Percentiles rank a stretch among this genome's conserved stretches.
phyloP scores from a whole-genome alignment of 78 protist genomes.

The Guillardia theta region DNA sequence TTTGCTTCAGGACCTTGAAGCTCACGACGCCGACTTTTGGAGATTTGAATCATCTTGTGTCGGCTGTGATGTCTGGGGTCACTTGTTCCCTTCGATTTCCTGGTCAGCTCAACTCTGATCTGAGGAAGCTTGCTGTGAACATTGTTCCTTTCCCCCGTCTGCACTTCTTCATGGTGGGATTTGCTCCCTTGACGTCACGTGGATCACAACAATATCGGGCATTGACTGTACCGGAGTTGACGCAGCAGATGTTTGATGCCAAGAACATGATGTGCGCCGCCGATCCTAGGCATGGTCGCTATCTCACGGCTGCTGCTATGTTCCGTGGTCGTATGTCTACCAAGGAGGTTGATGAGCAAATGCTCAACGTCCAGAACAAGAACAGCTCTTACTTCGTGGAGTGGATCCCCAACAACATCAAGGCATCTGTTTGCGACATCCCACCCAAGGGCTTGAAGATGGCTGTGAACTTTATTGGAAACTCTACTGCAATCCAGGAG shows the following conservation, averaged over 20 bases:
- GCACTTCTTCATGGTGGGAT: constrained; percentile 98
- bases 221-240: constrained; percentile 95
- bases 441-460: constrained; percentile 96
- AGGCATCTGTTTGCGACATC: constrained; percentile 94
- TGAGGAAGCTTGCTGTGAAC: constrained; percentile 97
- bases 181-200: constrained; percentile 92
- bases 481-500: constrained; percentile 97
- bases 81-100: constrained; percentile 98
- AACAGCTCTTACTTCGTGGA: constrained; percentile 94
- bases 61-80: constrained; percentile 92
- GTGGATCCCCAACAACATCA: constrained; percentile 99
- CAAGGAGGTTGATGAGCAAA: constrained; percentile 98
- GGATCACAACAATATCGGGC: constrained; percentile 82
- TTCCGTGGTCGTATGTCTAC: constrained; percentile 96
- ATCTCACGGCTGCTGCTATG: constrained; percentile 94
- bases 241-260: constrained; percentile 98
- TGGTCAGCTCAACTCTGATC: constrained; percentile 97
- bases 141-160: constrained; percentile 99
- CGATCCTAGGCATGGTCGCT: constrained; percentile 97
- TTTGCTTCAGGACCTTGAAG: constrained; percentile 92
- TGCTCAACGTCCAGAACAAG: constrained; percentile 92
- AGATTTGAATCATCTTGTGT: constrained; percentile 95
- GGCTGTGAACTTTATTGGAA: constrained; percentile 96
- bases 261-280: constrained; percentile 98
- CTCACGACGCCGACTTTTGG: constrained; percentile 92